Evolutionary conservation across 73 alveolate genomes (phyloP), one percentile per base, ranked within the genome.

Genomic region (Tetrahymena borealis): DNA sequence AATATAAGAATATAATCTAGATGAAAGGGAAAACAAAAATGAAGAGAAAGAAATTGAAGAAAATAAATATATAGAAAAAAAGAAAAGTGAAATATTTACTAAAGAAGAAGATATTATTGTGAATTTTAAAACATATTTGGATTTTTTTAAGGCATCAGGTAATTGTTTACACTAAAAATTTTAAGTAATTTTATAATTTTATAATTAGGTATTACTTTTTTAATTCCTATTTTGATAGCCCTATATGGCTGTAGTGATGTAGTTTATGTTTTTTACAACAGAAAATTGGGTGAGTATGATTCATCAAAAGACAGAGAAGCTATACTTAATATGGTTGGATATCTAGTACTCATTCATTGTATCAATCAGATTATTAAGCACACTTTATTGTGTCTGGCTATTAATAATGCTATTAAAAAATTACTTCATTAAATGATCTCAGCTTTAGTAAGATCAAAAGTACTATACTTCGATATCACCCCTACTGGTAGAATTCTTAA

Each of bases 401-500:
- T 91, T 4, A 36, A 91, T 7, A 18, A 12, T 15, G 85, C 91
- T 6, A 32, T 78, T 8, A 33, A 91, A 42, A 41, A 40, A 4
- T 33, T 91, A 43, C 91, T 43, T 32, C 78, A 91, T 32, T 18
- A 60, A 31, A 91, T 91, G 94, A 32, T 91, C 18, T 4, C 39
- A 32, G 39, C 94, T 33, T 43, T 91, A 33, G 16, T 38, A 2
- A 35, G 85, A 91, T 40, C 94, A 11, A 85, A 85, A 42, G 40
- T 43, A 9, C 36, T 31, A 41, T 42, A 11, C 24, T 97, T 95
- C 90, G 99, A 98, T 94, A 96, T 95, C 11, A 98, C 98, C 31
- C 99, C 98, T 1, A 95, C 96, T 40, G 99, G 99, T 10, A 97
- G 95, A 91, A 96, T 98, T 39, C 91, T 96, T 32, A 97, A 97